Percentiles rank a stretch among this genome's conserved stretches.
These are phyloP conservation scores for Pisolithus tinctorius DNA, from an alignment of 768 basidiomycete species.

Conservation along the genomic window DNA sequence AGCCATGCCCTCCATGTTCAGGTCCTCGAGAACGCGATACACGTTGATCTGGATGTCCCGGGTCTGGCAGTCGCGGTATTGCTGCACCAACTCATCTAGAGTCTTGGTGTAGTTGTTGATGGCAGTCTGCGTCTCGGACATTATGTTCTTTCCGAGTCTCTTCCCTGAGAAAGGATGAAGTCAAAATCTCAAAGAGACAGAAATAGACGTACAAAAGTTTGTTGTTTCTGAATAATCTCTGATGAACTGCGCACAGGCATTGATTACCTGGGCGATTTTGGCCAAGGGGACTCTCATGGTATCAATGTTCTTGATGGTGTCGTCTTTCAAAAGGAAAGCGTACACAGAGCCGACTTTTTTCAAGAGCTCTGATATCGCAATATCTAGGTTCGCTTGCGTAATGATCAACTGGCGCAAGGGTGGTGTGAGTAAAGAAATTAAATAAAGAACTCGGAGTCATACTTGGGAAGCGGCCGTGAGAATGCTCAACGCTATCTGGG, in stretches of 20 bases:
- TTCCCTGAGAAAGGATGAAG: neutral
- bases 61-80: neutral
- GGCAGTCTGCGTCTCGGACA: neutral
- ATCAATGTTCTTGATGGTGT: neutral
- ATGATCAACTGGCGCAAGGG: neutral
- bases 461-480: neutral
- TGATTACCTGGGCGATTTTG: neutral
- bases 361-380: neutral
- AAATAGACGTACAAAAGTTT: neutral
- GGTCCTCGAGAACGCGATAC: neutral
- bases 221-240: neutral
- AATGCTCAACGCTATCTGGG: neutral
- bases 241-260: neutral
- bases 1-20: neutral
- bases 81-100: neutral
- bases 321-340: neutral
- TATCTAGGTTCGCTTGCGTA: neutral
- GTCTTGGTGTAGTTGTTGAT: neutral
- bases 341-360: neutral
- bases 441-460: neutral
- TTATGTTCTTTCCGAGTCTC: neutral
- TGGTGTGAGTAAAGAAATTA: neutral
- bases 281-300: neutral
- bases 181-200: neutral
- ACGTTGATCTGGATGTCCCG: neutral